A percentile compares a stretch with the other conserved stretches of the same genome.
Evolutionary conservation across 495 filamentous ascomycete species (phyloP).

Genomic region (Cercophora samala): DNA sequence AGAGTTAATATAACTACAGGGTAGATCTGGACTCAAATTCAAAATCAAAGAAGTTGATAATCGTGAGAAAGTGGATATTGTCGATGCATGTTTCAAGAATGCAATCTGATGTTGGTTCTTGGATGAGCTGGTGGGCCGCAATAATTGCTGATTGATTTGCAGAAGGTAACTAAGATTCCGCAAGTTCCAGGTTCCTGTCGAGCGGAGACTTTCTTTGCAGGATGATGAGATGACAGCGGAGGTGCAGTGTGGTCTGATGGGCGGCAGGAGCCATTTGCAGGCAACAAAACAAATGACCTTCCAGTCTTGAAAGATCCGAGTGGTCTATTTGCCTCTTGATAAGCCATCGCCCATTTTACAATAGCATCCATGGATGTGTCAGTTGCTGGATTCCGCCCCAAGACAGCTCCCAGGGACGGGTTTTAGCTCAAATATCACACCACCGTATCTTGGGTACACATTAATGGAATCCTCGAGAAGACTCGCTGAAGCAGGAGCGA

Average conservation of each 20-base stretch:
- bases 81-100: too few species aligned
- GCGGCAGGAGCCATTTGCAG: not conserved
- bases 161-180: not conserved
- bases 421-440: too few species aligned
- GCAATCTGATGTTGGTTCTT: too few species aligned
- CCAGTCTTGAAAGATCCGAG: too few species aligned
- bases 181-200: not conserved
- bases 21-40: too few species aligned
- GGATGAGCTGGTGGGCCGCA: not conserved
- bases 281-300: too few species aligned
- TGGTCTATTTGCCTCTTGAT: too few species aligned
- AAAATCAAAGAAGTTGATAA: too few species aligned
- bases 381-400: not conserved
- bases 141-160: not conserved
- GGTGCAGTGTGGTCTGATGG: not conserved
- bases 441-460: not conserved
- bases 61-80: too few species aligned
- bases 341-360: not conserved
- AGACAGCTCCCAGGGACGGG: not conserved
- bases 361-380: not conserved
- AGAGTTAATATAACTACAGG: too few species aligned
- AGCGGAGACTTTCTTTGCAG: not conserved
- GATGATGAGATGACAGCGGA: not conserved
- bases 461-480: too few species aligned
- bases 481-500: too few species aligned